phyloP scores from a whole-genome alignment of 2,329 filamentous ascomycete species.

The Pestalotiopsis sp. region DNA sequence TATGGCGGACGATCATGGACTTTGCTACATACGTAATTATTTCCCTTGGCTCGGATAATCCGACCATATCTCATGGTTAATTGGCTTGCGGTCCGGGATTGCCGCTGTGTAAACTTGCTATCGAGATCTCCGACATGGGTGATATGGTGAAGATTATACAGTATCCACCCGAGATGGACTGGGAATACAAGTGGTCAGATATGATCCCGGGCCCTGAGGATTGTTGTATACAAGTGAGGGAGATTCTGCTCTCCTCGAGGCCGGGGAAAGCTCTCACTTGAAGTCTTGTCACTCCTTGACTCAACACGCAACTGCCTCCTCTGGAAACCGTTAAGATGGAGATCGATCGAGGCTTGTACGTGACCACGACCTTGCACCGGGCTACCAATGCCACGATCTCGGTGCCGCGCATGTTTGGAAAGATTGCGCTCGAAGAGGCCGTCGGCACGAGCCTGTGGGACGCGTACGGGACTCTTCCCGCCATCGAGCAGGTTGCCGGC shows the following conservation, averaged over 20 bases:
- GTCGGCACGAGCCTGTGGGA: neutral
- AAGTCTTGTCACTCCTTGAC: neutral
- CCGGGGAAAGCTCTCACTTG: neutral
- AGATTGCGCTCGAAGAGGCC: conserved; percentile 63
- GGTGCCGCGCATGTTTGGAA: conserved; percentile 50
- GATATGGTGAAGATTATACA: neutral
- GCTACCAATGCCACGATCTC: neutral
- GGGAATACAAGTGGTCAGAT: neutral
- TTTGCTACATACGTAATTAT: neutral
- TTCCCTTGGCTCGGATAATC: neutral
- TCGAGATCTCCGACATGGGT: neutral
- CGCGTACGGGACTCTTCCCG: neutral
- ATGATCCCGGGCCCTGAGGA: neutral
- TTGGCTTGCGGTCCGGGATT: neutral
- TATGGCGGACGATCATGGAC: neutral
- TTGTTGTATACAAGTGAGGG: neutral
- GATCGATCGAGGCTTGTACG: neutral
- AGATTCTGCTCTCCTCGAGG: neutral
- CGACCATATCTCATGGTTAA: neutral
- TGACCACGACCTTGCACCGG: neutral
- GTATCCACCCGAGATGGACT: neutral
- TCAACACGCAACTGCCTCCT: neutral
- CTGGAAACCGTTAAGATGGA: neutral
- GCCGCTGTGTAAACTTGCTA: neutral
- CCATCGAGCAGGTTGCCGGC: neutral